Base-by-base conservation (phyloP, 306 rosid genomes). In the Pueraria montana region DNA sequence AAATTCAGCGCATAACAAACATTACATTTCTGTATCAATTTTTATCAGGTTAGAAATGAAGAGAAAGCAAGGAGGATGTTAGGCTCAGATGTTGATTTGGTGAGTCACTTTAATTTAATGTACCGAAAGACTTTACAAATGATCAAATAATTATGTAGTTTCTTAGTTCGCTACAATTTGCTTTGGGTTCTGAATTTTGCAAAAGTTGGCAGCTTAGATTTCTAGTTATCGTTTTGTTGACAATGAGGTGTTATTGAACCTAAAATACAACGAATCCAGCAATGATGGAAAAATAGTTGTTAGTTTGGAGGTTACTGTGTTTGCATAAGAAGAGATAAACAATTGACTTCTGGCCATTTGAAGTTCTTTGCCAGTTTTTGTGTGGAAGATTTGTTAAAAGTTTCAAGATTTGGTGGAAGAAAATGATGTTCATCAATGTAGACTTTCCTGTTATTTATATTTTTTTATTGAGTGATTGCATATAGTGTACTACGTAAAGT, bases 61-160 rank as follows among this genome's bases (percentile, higher is more conserved):
- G 92, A 92, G 85, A 96, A 96, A 85, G 99, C 99, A 11, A 84
- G 96, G 55, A 89, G 81, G 83, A 92, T 93, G 94, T 82, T 96
- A 78, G 98, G 99, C 85, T 81, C 94, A 11, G 94, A 93, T 69
- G 74, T 96, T 86, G 94, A 93, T 85, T 86, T 96, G 98, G 98
- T 96, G 88, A 89, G 98, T 84, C 72, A 26, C 32, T 74, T 62
- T 63, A 46, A 17, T 32, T 84, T 76, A 69, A 32, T 74, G 34
- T 76, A 14, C 34, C 67, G 23, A 52, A 66, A 67, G 55, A 30
- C 46, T 42, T 80, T 14, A 11, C 73, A n/a, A 17, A 52, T 78
- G 68, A 42, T 67, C 32, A 67, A 59, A 23, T 68, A 30, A 74
- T 38, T 68, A 26, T 48, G 49, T 50, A 52, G 45, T 64, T 62